Evolutionary conservation across 108 stramenopile genomes (phyloP).

Genomic region (Nannochloropsis granulata): DNA sequence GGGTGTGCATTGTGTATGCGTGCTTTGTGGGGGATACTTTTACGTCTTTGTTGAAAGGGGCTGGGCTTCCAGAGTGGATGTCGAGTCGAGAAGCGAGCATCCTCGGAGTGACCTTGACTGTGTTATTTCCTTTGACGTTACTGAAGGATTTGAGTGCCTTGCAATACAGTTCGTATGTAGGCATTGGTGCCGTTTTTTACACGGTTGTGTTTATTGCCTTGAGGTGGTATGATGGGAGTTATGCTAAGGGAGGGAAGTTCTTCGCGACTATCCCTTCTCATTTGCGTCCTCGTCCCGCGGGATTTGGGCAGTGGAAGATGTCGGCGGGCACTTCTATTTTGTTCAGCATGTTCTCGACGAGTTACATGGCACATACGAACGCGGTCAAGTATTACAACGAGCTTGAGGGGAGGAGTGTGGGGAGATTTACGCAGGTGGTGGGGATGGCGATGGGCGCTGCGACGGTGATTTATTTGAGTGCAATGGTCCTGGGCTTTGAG

Average conservation of each 20-base stretch:
- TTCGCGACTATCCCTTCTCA: neutral
- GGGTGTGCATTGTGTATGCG: neutral
- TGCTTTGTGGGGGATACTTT: constrained; percentile 5
- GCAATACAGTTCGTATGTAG: neutral
- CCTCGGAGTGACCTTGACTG: neutral
- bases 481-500: neutral
- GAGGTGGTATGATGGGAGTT: neutral
- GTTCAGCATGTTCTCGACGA: constrained; percentile 11
- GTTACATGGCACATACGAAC: constrained; percentile 12
- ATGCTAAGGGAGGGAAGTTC: neutral
- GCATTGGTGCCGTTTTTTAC: neutral
- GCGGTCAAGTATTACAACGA: constrained; percentile 4
- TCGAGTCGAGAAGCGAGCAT: neutral
- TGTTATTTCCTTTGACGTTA: neutral
- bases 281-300: neutral
- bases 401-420: neutral
- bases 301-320: neutral
- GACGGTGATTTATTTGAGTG: neutral
- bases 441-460: neutral
- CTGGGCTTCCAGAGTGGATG: neutral
- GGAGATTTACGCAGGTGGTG: neutral
- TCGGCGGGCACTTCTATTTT: neutral
- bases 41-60: neutral
- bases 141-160: constrained; percentile 1
- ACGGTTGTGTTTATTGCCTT: neutral